Conservation (phyloP, 768 basidiomycete species). For the Suillus subaureus region DNA sequence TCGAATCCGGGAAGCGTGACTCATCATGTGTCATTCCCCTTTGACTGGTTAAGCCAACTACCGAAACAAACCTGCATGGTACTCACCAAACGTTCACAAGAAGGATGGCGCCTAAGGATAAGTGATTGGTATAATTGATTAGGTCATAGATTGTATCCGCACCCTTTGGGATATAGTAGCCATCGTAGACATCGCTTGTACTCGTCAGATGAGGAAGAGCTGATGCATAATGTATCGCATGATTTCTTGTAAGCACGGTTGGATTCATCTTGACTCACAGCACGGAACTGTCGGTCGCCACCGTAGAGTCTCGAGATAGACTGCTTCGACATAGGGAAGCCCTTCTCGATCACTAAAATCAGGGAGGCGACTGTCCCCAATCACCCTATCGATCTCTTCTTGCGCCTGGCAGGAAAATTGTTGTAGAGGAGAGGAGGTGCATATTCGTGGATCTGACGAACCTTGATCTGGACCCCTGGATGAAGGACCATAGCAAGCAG, state of each 20-base stretch:
- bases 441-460: neutral
- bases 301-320: slow-evolving; percentile 33
- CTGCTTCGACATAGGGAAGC: slow-evolving; percentile 35
- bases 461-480: slow-evolving; percentile 31
- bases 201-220: slow-evolving; percentile 26
- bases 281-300: slow-evolving; percentile 33
- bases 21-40: slow-evolving; percentile 56
- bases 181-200: slow-evolving; percentile 29
- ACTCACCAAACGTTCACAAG: slow-evolving; percentile 29
- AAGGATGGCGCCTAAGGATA: slow-evolving; percentile 20
- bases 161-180: slow-evolving; percentile 34
- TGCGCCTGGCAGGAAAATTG: slow-evolving; percentile 18
- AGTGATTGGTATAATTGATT: neutral
- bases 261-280: slow-evolving; percentile 20
- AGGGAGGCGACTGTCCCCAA: slow-evolving; percentile 34
- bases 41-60: slow-evolving; percentile 3
- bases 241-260: neutral
- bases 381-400: slow-evolving; percentile 33
- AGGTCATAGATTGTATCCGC: slow-evolving; percentile 7
- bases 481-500: slow-evolving; percentile 36
- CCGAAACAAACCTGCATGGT: neutral
- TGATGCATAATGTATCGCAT: slow-evolving; percentile 3
- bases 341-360: slow-evolving; percentile 25
- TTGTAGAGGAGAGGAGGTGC: slow-evolving; percentile 10
- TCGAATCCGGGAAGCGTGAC: slow-evolving; percentile 2